phyloP scores from a whole-genome alignment of 768 basidiomycete genomes.

The Albatrellus ellisii region DNA sequence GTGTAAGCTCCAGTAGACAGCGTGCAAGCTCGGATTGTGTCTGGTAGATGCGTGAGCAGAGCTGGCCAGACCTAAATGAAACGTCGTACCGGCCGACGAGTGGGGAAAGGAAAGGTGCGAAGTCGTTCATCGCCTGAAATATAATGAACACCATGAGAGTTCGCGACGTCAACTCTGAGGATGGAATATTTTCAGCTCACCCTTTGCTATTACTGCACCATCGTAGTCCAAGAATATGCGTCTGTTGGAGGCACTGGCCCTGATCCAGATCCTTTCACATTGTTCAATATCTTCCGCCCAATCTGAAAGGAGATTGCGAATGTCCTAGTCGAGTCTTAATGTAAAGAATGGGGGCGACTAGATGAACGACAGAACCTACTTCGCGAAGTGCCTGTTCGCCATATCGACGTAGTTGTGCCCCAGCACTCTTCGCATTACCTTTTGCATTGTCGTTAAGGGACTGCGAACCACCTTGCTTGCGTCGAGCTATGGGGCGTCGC shows the following conservation, averaged over 20 bases:
- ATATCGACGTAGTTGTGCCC: constrained; percentile 86
- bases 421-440: constrained; percentile 86
- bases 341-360: neutral
- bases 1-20: constrained; percentile 76
- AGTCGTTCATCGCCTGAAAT: constrained; percentile 53
- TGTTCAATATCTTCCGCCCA: constrained; percentile 80
- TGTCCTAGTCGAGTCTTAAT: constrained; percentile 45
- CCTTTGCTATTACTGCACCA: constrained; percentile 59
- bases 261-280: constrained; percentile 88
- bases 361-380: constrained; percentile 29
- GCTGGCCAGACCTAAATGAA: neutral
- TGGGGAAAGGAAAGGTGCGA: constrained; percentile 91
- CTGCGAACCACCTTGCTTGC: constrained; percentile 96
- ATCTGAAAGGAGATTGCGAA: constrained; percentile 65
- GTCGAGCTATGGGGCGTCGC: constrained; percentile 47
- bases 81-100: constrained; percentile 76
- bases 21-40: constrained; percentile 85
- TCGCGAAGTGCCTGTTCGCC: constrained; percentile 90
- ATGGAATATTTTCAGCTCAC: constrained; percentile 14
- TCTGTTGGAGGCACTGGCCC: constrained; percentile 79
- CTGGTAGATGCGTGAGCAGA: constrained; percentile 24
- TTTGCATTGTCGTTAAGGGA: constrained; percentile 86
- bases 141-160: neutral
- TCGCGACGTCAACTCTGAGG: neutral
- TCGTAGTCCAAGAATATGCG: constrained; percentile 88